A percentile compares a stretch with the other conserved stretches of the same genome.
phyloP scores from a whole-genome alignment of 768 basidiomycete species.

The Boletus sp. region DNA sequence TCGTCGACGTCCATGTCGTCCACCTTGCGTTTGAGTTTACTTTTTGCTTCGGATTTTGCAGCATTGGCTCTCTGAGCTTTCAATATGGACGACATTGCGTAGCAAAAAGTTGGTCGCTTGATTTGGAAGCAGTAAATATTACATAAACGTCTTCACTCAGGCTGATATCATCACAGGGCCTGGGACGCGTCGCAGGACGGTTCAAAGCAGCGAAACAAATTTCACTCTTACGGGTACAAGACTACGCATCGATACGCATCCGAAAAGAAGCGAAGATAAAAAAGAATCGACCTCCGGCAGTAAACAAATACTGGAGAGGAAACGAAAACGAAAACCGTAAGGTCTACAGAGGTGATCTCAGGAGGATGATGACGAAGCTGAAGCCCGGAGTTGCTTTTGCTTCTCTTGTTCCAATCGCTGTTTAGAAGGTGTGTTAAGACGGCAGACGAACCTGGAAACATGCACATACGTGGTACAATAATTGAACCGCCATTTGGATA shows the following conservation, averaged over 20 bases:
- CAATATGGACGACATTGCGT: conserved; percentile 60
- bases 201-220: background rate
- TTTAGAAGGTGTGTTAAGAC: conserved; percentile 9
- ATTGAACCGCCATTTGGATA: conserved; percentile 93
- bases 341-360: conserved; percentile 14
- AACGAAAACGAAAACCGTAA: background rate
- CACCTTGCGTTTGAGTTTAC: conserved; percentile 61
- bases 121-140: conserved; percentile 9
- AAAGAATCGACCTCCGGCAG: background rate
- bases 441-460: background rate
- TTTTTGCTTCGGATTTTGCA: conserved; percentile 41
- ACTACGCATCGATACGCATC: conserved; percentile 9
- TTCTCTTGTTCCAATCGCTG: conserved; percentile 89
- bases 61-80: conserved; percentile 62
- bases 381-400: conserved; percentile 67
- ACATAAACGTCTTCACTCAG: conserved; percentile 21
- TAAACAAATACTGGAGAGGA: background rate
- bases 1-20: conserved; percentile 62
- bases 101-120: background rate
- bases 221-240: conserved; percentile 9
- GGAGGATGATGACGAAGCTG: conserved; percentile 30
- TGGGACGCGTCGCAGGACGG: background rate
- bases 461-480: conserved; percentile 76
- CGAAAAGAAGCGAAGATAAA: background rate
- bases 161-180: background rate